Percentiles rank a stretch among this genome's conserved stretches.
phyloP scores from a whole-genome alignment of 805 yeast genomes.

The Henningerozyma blattae region DNA sequence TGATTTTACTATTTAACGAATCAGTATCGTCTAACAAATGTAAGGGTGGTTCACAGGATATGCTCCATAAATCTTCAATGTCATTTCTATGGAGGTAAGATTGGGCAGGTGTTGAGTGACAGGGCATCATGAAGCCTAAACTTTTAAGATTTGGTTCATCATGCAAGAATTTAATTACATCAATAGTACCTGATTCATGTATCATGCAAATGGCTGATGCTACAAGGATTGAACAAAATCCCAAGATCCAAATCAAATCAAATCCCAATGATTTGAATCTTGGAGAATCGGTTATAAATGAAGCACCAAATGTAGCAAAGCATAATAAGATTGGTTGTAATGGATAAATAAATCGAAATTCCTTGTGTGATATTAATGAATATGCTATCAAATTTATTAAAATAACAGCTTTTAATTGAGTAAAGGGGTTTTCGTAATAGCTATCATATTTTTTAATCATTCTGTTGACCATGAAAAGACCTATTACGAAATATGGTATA shows the following conservation, averaged over 20 bases:
- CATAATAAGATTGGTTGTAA: conserved; percentile 61
- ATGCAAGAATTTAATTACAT: conserved; percentile 45
- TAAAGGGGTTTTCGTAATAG: conserved; percentile 4
- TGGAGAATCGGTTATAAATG: no score
- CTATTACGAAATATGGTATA: conserved; percentile 48
- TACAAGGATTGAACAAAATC: conserved; percentile 9
- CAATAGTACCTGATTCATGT: conserved; percentile 82
- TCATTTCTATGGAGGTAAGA: conserved; percentile 58
- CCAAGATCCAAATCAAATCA: conserved; percentile 9
- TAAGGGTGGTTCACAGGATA: conserved; percentile 87
- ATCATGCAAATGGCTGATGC: conserved; percentile 41
- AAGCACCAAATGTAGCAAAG: conserved; percentile 32
- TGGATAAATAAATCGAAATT: conserved; percentile 80
- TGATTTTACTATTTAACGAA: no score
- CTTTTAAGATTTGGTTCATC: conserved; percentile 30
- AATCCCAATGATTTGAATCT: conserved; percentile 4
- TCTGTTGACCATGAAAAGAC: conserved; percentile 17
- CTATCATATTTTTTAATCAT: not conserved
- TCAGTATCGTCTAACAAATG: conserved; percentile 23
- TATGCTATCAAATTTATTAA: conserved; percentile 40
- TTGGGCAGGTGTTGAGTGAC: conserved; percentile 97
- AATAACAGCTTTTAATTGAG: conserved; percentile 23
- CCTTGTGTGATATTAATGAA: conserved; percentile 72
- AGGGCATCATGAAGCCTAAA: conserved; percentile 82
- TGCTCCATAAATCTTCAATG: conserved; percentile 48